These are phyloP conservation scores for Globisporangium mamillatum DNA, from an alignment of 352 stramenopile genomes.

Conservation along the genomic window DNA sequence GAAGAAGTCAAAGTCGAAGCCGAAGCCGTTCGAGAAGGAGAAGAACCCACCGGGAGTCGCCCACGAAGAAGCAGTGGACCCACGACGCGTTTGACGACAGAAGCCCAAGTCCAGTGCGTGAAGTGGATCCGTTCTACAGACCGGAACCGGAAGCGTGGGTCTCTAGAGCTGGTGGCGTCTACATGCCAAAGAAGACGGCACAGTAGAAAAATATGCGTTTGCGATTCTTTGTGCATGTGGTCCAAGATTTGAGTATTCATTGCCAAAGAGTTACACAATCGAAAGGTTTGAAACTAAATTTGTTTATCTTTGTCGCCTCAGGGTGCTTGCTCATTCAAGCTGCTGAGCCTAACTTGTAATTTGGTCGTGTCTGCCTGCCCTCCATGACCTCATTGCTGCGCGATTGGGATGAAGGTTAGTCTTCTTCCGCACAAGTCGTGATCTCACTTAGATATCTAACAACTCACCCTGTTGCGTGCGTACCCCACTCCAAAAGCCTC, in stretches of 20 bases:
- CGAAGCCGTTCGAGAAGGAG: conserved; percentile 17
- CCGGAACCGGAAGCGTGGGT: conserved; percentile 71
- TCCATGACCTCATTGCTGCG: conserved; percentile 45
- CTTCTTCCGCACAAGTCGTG: not conserved
- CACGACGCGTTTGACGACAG: conserved; percentile 72
- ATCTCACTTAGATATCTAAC: not conserved
- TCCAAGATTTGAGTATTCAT: not conserved
- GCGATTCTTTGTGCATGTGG: not conserved
- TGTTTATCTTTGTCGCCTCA: not conserved
- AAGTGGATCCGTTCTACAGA: conserved; percentile 59
- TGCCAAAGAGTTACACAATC: not conserved
- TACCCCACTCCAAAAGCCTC: conserved; percentile 27
- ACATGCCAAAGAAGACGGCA: conserved; percentile 46
- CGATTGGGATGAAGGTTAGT: conserved; percentile 68
- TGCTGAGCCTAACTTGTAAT: not conserved
- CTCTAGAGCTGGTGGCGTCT: conserved; percentile 75
- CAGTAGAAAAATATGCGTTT: not conserved
- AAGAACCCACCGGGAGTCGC: conserved; percentile 23
- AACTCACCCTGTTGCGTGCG: not conserved
- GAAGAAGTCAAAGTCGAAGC: conserved; percentile 22
- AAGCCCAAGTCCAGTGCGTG: conserved; percentile 66
- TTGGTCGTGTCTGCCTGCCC: not conserved
- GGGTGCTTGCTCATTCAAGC: not conserved
- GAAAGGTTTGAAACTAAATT: not conserved
- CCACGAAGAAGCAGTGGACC: conserved; percentile 50